Conservation (phyloP, 2,329 filamentous ascomycete species). For the Penicillium glabrum region DNA sequence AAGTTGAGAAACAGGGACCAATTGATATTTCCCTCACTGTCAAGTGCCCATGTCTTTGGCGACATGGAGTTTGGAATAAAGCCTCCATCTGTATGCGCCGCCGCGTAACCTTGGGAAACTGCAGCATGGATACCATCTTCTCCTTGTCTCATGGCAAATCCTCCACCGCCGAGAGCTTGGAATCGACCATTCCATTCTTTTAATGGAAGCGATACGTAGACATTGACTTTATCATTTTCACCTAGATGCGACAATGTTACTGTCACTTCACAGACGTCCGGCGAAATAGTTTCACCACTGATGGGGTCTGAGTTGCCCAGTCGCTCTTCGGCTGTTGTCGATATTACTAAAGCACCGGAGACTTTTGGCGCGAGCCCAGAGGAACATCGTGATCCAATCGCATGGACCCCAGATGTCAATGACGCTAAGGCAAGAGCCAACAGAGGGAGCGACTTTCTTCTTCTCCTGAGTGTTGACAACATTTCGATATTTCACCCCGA, state of each 20-base stretch:
- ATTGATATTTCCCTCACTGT: background rate
- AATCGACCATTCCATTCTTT: background rate
- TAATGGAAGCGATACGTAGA: background rate
- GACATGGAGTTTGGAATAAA: background rate
- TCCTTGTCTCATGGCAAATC: background rate
- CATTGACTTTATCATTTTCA: background rate
- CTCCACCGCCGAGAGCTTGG: background rate
- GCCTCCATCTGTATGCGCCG: background rate
- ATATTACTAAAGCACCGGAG: too few relatives aligned
- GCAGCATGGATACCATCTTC: background rate
- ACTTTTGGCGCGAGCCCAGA: too few relatives aligned
- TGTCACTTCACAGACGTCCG: background rate
- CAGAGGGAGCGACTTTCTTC: too few relatives aligned
- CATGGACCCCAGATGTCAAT: too few relatives aligned
- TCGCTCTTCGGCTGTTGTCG: too few relatives aligned
- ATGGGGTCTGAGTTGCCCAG: too few relatives aligned
- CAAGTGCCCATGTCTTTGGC: background rate
- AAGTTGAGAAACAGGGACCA: background rate
- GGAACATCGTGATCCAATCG: too few relatives aligned
- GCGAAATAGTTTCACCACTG: too few relatives aligned
- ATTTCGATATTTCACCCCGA: too few relatives aligned
- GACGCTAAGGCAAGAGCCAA: too few relatives aligned
- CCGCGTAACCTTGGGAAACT: background rate
- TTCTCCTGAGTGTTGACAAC: too few relatives aligned
- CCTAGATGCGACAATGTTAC: background rate